phyloP scores from a whole-genome alignment of 2,329 filamentous ascomycete genomes.

The Ophiobolus disseminans region DNA sequence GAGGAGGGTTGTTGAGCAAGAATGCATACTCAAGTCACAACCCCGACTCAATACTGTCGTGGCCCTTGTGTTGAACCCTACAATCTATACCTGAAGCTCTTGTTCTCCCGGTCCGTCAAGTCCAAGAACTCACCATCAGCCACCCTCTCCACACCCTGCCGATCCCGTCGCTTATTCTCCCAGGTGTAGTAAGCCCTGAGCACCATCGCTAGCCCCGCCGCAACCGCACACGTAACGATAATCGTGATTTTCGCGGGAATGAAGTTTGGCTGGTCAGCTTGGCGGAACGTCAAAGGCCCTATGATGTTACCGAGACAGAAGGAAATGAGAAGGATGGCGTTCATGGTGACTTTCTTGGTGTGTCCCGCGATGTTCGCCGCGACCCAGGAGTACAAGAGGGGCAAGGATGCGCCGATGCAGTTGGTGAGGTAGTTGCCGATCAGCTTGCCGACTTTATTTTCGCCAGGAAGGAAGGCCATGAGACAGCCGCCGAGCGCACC shows the following conservation, averaged over 20 bases:
- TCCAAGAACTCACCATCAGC: conserved; percentile 46
- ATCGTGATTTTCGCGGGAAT: conserved; percentile 55
- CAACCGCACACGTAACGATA: conserved; percentile 26
- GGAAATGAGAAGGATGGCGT: conserved; percentile 52
- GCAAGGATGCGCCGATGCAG: conserved; percentile 45
- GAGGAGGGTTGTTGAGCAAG: no score
- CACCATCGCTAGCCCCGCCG: conserved; percentile 52
- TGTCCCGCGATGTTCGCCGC: conserved; percentile 55
- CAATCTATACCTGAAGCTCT: conserved; percentile 26
- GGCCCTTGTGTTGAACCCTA: no score
- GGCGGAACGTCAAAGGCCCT: conserved; percentile 51
- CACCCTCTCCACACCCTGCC: conserved; percentile 10
- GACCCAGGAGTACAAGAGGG: conserved; percentile 49
- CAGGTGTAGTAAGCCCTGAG: conserved; percentile 32
- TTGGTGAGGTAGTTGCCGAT: conserved; percentile 56
- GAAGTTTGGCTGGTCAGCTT: conserved; percentile 45
- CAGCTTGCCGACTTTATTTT: conserved; percentile 25
- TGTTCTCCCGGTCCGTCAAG: conserved; percentile 47
- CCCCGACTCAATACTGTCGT: no score
- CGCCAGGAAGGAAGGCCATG: conserved; percentile 29
- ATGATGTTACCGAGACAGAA: conserved; percentile 54
- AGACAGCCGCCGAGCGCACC: conserved; percentile 28
- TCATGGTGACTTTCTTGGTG: conserved; percentile 64
- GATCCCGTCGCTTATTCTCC: conserved; percentile 44
- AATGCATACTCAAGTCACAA: no score